Percentiles rank a stretch among this genome's conserved stretches.
Evolutionary conservation across 2,329 filamentous ascomycete species (phyloP).

Genomic region (Colletotrichum tropicale): DNA sequence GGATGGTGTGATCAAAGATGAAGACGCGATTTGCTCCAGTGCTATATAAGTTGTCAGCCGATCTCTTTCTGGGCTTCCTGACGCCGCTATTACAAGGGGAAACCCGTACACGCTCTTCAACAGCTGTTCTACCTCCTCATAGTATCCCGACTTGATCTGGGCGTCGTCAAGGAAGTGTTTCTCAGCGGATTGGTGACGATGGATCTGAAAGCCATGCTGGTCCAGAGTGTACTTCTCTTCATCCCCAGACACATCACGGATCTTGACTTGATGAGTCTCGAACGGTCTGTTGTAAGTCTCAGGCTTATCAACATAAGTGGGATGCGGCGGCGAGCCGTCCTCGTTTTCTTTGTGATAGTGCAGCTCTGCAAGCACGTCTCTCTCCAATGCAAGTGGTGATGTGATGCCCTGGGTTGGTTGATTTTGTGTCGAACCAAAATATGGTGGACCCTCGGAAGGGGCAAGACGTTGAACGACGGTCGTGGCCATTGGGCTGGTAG

Average conservation of each 20-base stretch:
- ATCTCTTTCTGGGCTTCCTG: neutral
- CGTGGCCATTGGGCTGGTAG: slow-evolving; percentile 6
- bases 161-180: slow-evolving; percentile 57
- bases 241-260: slow-evolving; percentile 39
- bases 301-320: slow-evolving; percentile 36
- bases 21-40: slow-evolving; percentile 60
- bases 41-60: slow-evolving; percentile 33
- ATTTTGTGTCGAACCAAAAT: neutral
- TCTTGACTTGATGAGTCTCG: slow-evolving; percentile 30
- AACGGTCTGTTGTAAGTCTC: slow-evolving; percentile 36
- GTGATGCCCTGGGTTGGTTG: neutral
- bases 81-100: neutral
- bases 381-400: neutral
- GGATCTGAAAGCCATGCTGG: slow-evolving; percentile 40
- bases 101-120: slow-evolving; percentile 59
- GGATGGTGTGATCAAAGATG: slow-evolving; percentile 69
- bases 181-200: slow-evolving; percentile 32
- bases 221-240: slow-evolving; percentile 42
- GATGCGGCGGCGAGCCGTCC: slow-evolving; percentile 42
- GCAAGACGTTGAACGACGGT: slow-evolving; percentile 1
- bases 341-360: slow-evolving; percentile 45
- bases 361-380: slow-evolving; percentile 32
- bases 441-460: neutral
- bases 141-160: slow-evolving; percentile 69
- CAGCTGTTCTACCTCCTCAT: slow-evolving; percentile 72